Evolutionary conservation across 208 protist genomes (phyloP).

Genomic region (Spongospora subterranea): DNA sequence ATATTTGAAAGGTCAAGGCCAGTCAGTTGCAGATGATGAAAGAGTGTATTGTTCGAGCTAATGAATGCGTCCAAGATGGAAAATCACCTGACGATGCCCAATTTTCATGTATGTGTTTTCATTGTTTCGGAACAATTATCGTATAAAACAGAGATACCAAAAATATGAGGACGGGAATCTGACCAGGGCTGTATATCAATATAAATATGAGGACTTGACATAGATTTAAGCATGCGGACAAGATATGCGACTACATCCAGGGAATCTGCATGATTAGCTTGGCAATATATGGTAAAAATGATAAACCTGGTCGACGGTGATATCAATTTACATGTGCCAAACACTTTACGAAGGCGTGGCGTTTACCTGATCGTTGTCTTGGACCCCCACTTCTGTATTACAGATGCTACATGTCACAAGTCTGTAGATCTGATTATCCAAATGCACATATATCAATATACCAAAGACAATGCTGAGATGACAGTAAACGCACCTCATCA

Average conservation of each 20-base stretch:
- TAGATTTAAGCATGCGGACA: too few relatives aligned
- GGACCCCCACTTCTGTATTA: neutral
- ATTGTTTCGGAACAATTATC: conserved; percentile 47
- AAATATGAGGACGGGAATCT: too few relatives aligned
- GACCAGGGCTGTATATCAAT: too few relatives aligned
- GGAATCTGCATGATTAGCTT: neutral
- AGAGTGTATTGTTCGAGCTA: conserved; percentile 38
- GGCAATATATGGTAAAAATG: neutral
- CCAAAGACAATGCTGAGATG: neutral
- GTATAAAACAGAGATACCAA: too few relatives aligned
- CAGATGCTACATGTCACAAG: neutral
- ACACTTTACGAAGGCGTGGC: neutral
- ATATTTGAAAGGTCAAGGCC: conserved; percentile 31
- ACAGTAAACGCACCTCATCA: neutral
- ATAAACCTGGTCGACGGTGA: neutral
- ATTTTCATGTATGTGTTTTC: conserved; percentile 46
- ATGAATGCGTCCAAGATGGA: conserved; percentile 26
- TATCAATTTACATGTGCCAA: neutral
- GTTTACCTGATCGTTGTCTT: neutral
- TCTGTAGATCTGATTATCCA: neutral
- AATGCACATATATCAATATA: too few relatives aligned
- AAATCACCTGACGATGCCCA: neutral
- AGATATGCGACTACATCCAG: too few relatives aligned
- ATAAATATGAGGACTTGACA: too few relatives aligned
- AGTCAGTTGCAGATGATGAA: conserved; percentile 12